Percentiles rank a stretch among this genome's conserved stretches.
phyloP scores from a whole-genome alignment of 1,284 basidiomycete species.

The Spongiforma sp. region DNA sequence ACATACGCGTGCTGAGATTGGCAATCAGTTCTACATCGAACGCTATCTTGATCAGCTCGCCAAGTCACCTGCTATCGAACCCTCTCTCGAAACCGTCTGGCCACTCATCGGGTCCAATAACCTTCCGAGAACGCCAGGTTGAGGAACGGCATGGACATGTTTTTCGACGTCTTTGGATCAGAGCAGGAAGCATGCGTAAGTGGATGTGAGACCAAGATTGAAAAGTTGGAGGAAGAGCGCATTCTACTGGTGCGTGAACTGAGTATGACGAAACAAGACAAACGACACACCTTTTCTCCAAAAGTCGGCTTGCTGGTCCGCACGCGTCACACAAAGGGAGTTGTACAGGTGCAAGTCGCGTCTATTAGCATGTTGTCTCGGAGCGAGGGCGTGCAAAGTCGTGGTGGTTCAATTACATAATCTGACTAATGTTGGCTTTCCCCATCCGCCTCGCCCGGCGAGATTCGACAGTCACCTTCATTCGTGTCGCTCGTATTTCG shows the following conservation, averaged over 20 bases:
- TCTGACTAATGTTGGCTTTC: too few relatives aligned
- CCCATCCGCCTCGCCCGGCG: too few relatives aligned
- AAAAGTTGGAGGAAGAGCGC: constrained; percentile 90
- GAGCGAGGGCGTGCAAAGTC: too few relatives aligned
- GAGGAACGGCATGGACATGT: constrained; percentile 83
- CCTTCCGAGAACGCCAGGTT: constrained; percentile 59
- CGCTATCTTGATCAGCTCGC: constrained; percentile 89
- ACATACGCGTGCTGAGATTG: constrained; percentile 2
- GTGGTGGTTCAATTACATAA: too few relatives aligned
- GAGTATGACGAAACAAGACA: background rate
- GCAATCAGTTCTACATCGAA: constrained; percentile 83
- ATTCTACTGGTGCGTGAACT: constrained; percentile 60
- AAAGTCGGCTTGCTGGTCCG: constrained; percentile 66
- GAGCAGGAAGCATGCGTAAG: constrained; percentile 80
- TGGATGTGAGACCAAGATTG: constrained; percentile 94
- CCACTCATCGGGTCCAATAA: constrained; percentile 80
- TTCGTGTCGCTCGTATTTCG: too few relatives aligned
- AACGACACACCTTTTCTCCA: constrained; percentile 66
- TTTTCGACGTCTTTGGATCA: constrained; percentile 97
- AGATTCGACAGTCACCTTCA: too few relatives aligned
- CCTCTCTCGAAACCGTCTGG: constrained; percentile 94
- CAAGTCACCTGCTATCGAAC: constrained; percentile 71
- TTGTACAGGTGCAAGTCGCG: constrained; percentile 65
- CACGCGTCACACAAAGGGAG: constrained; percentile 55
- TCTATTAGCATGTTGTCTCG: constrained; percentile 64